A percentile compares a stretch with the other conserved stretches of the same genome.
These are phyloP conservation scores for Kodamaea fukazawae DNA, from an alignment of 805 yeast species.

Conservation along the genomic window DNA sequence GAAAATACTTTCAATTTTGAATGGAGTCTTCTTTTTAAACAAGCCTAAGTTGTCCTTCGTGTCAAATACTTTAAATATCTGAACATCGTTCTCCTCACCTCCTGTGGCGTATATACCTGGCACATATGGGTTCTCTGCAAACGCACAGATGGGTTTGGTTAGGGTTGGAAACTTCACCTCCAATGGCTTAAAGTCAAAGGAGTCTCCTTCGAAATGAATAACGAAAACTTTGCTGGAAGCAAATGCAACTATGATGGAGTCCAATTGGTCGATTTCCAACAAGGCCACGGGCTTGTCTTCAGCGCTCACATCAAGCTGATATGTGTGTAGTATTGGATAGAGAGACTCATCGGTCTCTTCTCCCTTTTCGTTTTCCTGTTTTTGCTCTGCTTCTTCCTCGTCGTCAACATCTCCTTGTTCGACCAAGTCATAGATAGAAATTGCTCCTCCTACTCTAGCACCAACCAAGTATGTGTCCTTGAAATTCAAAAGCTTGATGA, in stretches of 20 bases:
- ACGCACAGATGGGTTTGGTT: constrained; percentile 49
- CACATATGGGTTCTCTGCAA: constrained; percentile 46
- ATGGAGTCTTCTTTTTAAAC: constrained; percentile 16
- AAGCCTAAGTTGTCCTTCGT: constrained; percentile 16
- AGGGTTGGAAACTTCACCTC: constrained; percentile 26
- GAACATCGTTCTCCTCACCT: constrained; percentile 78
- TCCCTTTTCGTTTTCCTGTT: constrained; percentile 13
- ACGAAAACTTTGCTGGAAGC: constrained; percentile 44
- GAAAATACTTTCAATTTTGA: constrained; percentile 44
- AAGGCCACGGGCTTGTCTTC: constrained; percentile 35
- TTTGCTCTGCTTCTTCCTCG: constrained; percentile 1
- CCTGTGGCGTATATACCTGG: constrained; percentile 70
- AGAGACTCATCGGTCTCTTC: constrained; percentile 40
- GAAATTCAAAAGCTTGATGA: constrained; percentile 31
- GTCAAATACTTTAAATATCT: constrained; percentile 41
- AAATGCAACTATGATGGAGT: constrained; percentile 43
- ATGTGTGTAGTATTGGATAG: constrained; percentile 34
- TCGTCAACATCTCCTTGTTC: constrained; percentile 8
- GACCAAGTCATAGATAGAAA: constrained; percentile 38
- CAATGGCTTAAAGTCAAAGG: constrained; percentile 32
- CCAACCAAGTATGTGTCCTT: constrained; percentile 38
- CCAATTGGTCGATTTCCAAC: constrained; percentile 24
- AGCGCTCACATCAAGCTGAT: constrained; percentile 20
- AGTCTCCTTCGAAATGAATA: constrained; percentile 29
- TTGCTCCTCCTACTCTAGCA: constrained; percentile 42